phyloP scores from a whole-genome alignment of 331 rosid species.

The Acacia pycnantha region DNA sequence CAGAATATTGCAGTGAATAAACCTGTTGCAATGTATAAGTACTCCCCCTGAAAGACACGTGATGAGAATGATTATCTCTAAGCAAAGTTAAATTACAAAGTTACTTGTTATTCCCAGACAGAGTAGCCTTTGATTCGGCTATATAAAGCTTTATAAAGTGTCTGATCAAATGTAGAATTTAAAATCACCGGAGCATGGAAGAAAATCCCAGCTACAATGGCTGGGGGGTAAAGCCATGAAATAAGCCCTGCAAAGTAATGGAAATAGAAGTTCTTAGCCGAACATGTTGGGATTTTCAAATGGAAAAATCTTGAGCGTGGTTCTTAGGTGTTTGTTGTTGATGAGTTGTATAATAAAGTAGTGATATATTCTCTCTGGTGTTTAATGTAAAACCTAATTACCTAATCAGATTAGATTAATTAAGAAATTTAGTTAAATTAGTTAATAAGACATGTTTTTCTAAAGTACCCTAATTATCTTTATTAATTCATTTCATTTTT shows the following conservation, averaged over 20 bases:
- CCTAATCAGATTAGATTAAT: no score
- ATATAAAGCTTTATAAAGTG: background rate
- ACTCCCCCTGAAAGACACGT: slow-evolving; percentile 72
- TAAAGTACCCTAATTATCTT: no score
- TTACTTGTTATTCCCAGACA: background rate
- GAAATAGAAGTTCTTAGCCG: background rate
- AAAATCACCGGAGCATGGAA: slow-evolving; percentile 76
- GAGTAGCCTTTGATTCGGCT: background rate
- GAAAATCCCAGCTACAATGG: slow-evolving; percentile 71
- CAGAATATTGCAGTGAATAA: slow-evolving; percentile 71
- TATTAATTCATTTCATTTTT: no score
- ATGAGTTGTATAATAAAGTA: background rate
- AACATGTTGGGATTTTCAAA: background rate
- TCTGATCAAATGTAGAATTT: background rate
- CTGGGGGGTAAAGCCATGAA: slow-evolving; percentile 88
- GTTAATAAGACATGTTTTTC: no score
- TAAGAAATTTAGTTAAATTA: no score
- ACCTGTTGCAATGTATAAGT: slow-evolving; percentile 81
- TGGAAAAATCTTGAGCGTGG: background rate
- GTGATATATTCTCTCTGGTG: background rate
- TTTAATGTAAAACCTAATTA: no score
- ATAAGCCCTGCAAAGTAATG: slow-evolving; percentile 53
- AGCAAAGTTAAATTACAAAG: background rate
- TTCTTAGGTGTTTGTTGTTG: background rate
- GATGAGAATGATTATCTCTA: slow-evolving; percentile 4